Evolutionary conservation across 2,329 filamentous ascomycete genomes (phyloP).

Genomic region (Achaetomium macrosporum): DNA sequence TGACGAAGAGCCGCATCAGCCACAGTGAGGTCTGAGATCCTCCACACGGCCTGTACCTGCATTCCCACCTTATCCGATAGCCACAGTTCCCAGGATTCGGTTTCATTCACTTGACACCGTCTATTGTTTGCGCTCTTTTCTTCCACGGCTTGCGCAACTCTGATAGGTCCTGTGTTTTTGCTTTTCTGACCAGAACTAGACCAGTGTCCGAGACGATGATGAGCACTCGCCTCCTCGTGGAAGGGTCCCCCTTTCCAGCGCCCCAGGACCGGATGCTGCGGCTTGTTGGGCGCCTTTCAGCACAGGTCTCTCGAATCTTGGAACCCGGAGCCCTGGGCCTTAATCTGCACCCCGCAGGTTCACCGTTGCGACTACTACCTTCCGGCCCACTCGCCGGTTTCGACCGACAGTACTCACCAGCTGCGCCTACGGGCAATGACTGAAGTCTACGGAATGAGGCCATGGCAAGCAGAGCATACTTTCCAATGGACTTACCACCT

Average conservation of each 20-base stretch:
- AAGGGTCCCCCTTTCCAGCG: neutral
- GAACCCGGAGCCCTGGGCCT: neutral
- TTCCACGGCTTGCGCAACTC: too few species aligned
- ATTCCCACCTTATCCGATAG: too few species aligned
- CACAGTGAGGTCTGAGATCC: too few species aligned
- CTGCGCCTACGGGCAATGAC: constrained; percentile 11
- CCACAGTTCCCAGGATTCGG: too few species aligned
- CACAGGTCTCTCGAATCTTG: neutral
- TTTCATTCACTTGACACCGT: too few species aligned
- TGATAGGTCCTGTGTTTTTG: too few species aligned
- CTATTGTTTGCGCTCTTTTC: too few species aligned
- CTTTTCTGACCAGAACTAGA: too few species aligned
- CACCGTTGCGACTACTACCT: neutral
- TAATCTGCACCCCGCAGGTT: neutral
- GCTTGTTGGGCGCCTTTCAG: neutral
- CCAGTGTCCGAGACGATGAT: neutral
- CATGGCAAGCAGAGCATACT: neutral
- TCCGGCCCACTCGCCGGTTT: neutral
- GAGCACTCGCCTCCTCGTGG: neutral
- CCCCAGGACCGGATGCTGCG: neutral
- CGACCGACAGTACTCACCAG: neutral
- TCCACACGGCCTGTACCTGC: too few species aligned
- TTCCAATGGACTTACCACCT: neutral
- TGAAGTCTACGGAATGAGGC: neutral
- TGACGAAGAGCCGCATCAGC: too few species aligned